These are phyloP conservation scores for Danielia oregonensis DNA, from an alignment of 805 yeast genomes.

Conservation along the genomic window DNA sequence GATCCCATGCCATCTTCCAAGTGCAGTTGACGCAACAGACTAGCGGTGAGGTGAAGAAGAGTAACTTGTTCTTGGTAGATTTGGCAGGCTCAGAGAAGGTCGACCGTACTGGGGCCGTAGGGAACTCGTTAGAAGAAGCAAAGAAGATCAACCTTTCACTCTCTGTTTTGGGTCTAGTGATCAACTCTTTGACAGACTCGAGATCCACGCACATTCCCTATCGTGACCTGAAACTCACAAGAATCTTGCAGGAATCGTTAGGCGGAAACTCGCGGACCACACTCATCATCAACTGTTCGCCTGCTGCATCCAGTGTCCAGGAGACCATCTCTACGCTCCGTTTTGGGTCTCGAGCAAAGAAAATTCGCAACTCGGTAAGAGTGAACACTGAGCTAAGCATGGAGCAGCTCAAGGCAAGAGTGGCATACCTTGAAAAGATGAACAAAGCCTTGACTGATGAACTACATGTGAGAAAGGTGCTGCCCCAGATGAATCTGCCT, in stretches of 20 bases:
- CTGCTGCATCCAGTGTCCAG: constrained; percentile 48
- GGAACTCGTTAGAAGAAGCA: constrained; percentile 75
- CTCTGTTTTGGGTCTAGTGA: constrained; percentile 75
- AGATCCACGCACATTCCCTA: constrained; percentile 66
- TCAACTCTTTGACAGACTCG: constrained; percentile 71
- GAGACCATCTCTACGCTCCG: constrained; percentile 73
- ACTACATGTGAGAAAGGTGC: constrained; percentile 11
- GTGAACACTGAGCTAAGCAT: constrained; percentile 57
- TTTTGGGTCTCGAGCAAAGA: constrained; percentile 72
- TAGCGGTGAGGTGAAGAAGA: constrained; percentile 56
- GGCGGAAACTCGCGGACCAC: constrained; percentile 83
- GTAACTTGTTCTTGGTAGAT: constrained; percentile 73
- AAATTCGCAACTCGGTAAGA: constrained; percentile 60
- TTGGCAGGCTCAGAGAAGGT: constrained; percentile 85
- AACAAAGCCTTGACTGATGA: constrained; percentile 42
- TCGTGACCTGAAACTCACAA: constrained; percentile 73
- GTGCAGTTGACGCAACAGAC: constrained; percentile 63
- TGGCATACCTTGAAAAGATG: constrained; percentile 31
- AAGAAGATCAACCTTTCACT: constrained; percentile 78
- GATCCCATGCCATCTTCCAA: constrained; percentile 79
- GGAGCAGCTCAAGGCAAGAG: constrained; percentile 42
- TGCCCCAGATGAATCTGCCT: background rate
- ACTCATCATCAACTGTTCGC: constrained; percentile 70
- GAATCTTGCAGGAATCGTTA: constrained; percentile 72
- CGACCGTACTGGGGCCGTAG: constrained; percentile 72